Evolutionary conservation across 2,329 filamentous ascomycete species (phyloP).

Genomic region (Ascochyta fabae): DNA sequence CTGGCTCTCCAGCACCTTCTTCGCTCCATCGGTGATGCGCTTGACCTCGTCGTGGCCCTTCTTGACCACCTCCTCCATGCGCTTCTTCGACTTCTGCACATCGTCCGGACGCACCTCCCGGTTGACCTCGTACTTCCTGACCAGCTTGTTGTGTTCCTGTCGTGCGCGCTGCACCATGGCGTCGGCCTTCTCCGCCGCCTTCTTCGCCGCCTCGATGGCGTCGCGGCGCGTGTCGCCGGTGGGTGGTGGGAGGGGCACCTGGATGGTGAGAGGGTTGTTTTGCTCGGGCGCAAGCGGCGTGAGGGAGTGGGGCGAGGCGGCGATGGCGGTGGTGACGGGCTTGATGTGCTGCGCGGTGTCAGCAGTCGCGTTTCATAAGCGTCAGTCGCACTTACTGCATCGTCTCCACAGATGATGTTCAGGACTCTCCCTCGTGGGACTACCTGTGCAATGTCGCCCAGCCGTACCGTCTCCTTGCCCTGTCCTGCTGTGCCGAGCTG

Average conservation of each 20-base stretch:
- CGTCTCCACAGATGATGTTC: slow-evolving; percentile 68
- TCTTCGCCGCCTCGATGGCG: slow-evolving; percentile 49
- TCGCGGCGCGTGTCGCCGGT: slow-evolving; percentile 61
- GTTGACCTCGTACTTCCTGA: slow-evolving; percentile 52
- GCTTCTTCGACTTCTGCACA: slow-evolving; percentile 55
- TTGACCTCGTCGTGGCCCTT: slow-evolving; percentile 57
- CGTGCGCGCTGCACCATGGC: slow-evolving; percentile 53
- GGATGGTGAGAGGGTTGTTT: slow-evolving; percentile 58
- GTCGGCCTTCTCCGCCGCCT: slow-evolving; percentile 53
- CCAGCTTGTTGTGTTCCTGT: slow-evolving; percentile 57
- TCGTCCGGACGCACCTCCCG: slow-evolving; percentile 56
- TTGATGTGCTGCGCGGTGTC: slow-evolving; percentile 58
- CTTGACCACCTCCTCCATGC: slow-evolving; percentile 60
- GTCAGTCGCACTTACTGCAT: slow-evolving; percentile 58
- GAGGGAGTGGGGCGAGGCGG: slow-evolving; percentile 57
- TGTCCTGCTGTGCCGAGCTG: slow-evolving; percentile 56
- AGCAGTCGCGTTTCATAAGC: not conserved
- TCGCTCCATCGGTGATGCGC: slow-evolving; percentile 56
- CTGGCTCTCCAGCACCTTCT: slow-evolving; percentile 53
- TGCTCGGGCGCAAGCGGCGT: slow-evolving; percentile 59
- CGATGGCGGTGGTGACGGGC: slow-evolving; percentile 60
- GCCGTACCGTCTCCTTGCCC: slow-evolving; percentile 58
- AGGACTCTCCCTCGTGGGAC: slow-evolving; percentile 68
- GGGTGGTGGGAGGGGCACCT: slow-evolving; percentile 63
- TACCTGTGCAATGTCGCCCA: slow-evolving; percentile 71